These are phyloP conservation scores for Aspergillus conjunctus DNA, from an alignment of 495 filamentous ascomycete genomes.

Conservation along the genomic window DNA sequence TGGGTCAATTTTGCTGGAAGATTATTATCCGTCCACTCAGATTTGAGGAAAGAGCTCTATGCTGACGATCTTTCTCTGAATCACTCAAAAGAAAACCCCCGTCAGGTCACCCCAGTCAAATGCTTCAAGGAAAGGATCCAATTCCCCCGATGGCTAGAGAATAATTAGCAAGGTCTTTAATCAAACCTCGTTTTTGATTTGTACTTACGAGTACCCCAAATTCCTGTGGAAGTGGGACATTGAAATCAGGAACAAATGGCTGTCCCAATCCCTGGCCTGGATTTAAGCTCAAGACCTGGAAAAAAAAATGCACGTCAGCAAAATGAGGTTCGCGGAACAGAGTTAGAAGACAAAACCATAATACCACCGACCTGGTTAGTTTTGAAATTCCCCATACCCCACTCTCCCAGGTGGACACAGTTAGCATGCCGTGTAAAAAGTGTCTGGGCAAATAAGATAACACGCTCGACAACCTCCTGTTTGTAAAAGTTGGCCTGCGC, in stretches of 20 bases:
- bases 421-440: constrained; percentile 41
- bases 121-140: constrained; percentile 48
- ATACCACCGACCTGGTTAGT: constrained; percentile 36
- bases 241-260: constrained; percentile 32
- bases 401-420: constrained; percentile 40
- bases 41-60: too few relatives aligned
- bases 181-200: not conserved
- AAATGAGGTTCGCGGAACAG: not conserved
- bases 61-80: not conserved
- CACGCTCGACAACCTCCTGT: constrained; percentile 43
- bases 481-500: constrained; percentile 41
- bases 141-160: constrained; percentile 36
- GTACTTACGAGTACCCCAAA: constrained; percentile 37
- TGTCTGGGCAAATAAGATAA: constrained; percentile 42
- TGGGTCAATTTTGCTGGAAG: too few relatives aligned
- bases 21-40: too few relatives aligned
- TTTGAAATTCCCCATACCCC: constrained; percentile 39
- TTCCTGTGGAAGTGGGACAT: constrained; percentile 29
- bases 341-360: not conserved
- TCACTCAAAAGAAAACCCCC: constrained; percentile 36
- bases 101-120: constrained; percentile 50
- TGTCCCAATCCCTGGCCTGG: constrained; percentile 31
- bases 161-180: constrained; percentile 8
- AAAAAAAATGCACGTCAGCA: constrained; percentile 5
- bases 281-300: constrained; percentile 31